Conservation (phyloP, 2,329 filamentous ascomycete species). For the Fusarium pseudograminearum region DNA sequence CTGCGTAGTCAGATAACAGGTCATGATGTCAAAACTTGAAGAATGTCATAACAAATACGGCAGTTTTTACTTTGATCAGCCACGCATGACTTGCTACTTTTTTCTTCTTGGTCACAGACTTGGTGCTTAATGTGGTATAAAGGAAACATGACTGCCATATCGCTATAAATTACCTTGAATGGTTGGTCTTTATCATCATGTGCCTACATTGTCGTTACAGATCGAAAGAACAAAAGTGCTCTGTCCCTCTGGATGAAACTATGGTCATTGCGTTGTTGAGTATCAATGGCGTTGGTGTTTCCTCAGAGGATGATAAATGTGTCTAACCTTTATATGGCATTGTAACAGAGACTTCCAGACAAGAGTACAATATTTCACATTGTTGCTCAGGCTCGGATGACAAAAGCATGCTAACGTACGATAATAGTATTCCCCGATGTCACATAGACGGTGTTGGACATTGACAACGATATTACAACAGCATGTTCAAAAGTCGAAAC, state of each 20-base stretch:
- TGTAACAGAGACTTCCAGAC: background rate
- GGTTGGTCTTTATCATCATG: background rate
- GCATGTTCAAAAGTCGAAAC: background rate
- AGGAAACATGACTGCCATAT: background rate
- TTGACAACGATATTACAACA: background rate
- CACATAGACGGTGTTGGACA: background rate
- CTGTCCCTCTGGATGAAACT: background rate
- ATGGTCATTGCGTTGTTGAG: background rate
- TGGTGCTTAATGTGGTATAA: background rate
- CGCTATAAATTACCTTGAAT: background rate
- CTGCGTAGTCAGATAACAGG: background rate
- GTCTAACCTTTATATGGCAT: background rate
- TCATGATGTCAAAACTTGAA: background rate
- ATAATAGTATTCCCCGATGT: slow-evolving; percentile 10
- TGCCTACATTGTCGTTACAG: background rate
- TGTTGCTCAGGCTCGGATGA: background rate
- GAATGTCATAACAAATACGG: background rate
- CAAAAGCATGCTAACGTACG: slow-evolving; percentile 4
- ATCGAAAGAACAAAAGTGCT: background rate
- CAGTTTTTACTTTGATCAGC: background rate
- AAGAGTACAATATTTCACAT: background rate
- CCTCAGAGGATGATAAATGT: no score
- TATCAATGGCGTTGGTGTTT: background rate
- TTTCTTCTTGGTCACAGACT: no score
- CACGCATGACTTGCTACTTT: background rate